Conservation (phyloP, 768 basidiomycete species). For the Suillus ampliporus region DNA sequence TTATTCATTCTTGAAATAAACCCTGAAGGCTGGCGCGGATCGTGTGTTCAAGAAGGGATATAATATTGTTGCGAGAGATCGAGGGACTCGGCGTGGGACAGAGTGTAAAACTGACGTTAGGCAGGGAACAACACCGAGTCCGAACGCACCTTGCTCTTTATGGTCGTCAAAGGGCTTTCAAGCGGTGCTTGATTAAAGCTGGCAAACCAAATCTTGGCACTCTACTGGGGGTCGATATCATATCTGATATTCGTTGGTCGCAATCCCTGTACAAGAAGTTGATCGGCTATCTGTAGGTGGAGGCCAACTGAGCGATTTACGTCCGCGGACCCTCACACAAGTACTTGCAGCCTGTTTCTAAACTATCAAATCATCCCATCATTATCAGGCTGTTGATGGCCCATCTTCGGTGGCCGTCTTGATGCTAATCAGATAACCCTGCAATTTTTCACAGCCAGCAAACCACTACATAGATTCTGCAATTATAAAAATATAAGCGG, state of each 20-base stretch:
- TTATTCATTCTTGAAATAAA: slow-evolving; percentile 16
- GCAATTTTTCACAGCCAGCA: neutral
- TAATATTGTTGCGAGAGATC: slow-evolving; percentile 2
- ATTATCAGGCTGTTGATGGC: neutral
- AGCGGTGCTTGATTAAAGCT: neutral
- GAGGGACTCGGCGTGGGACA: slow-evolving; percentile 17
- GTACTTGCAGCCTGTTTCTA: neutral
- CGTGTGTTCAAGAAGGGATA: slow-evolving; percentile 7
- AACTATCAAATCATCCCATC: neutral
- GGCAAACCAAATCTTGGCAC: no score
- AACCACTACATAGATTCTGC: slow-evolving; percentile 1
- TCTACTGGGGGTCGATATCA: no score
- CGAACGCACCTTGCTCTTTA: neutral
- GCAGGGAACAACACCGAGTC: neutral
- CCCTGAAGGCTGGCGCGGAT: neutral
- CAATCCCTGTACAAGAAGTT: neutral
- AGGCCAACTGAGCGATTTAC: neutral
- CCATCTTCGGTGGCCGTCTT: neutral
- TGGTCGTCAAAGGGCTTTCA: neutral
- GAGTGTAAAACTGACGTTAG: slow-evolving; percentile 4
- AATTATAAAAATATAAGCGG: neutral
- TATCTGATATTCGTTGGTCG: neutral
- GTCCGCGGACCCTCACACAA: slow-evolving; percentile 3
- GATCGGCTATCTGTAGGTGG: neutral
- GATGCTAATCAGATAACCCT: neutral